These are phyloP conservation scores for Gymnopilus junonius DNA, from an alignment of 768 basidiomycete genomes.

Conservation along the genomic window DNA sequence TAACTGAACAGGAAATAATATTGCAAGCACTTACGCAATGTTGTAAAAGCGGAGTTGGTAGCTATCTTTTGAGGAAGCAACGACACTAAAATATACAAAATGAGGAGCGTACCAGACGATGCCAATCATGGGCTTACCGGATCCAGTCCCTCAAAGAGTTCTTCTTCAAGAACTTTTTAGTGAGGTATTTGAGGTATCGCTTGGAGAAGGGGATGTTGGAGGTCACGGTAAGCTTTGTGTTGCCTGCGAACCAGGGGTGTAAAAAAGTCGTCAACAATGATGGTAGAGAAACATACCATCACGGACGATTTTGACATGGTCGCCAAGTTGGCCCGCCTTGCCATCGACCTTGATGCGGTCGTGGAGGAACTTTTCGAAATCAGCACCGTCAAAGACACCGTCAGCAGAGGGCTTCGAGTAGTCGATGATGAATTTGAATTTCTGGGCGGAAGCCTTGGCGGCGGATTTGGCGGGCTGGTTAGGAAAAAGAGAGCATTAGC, in stretches of 20 bases:
- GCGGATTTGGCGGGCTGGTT: slow-evolving; percentile 63
- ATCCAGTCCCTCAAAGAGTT: slow-evolving; percentile 96
- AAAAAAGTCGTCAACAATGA: neutral
- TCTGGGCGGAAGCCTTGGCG: slow-evolving; percentile 56
- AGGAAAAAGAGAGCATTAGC: slow-evolving; percentile 55
- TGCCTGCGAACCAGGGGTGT: slow-evolving; percentile 46
- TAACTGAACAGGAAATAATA: neutral
- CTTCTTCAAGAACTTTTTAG: slow-evolving; percentile 99
- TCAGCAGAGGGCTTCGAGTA: slow-evolving; percentile 79
- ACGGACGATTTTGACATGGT: slow-evolving; percentile 83
- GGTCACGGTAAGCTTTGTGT: slow-evolving; percentile 83
- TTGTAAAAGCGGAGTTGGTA: slow-evolving; percentile 97
- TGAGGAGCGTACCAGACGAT: neutral
- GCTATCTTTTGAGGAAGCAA: slow-evolving; percentile 90
- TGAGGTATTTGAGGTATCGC: slow-evolving; percentile 97
- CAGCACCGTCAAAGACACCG: slow-evolving; percentile 62
- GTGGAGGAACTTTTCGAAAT: slow-evolving; percentile 86
- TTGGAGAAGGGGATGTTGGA: slow-evolving; percentile 93
- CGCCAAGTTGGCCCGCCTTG: slow-evolving; percentile 90
- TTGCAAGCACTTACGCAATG: slow-evolving; percentile 65
- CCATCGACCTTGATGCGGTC: slow-evolving; percentile 94
- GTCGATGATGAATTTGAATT: slow-evolving; percentile 84
- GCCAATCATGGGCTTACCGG: slow-evolving; percentile 53
- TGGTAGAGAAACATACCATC: slow-evolving; percentile 64
- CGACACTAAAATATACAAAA: slow-evolving; percentile 57